Conservation (phyloP, 2,329 filamentous ascomycete species). For the Chrysoporthe austroafricana region DNA sequence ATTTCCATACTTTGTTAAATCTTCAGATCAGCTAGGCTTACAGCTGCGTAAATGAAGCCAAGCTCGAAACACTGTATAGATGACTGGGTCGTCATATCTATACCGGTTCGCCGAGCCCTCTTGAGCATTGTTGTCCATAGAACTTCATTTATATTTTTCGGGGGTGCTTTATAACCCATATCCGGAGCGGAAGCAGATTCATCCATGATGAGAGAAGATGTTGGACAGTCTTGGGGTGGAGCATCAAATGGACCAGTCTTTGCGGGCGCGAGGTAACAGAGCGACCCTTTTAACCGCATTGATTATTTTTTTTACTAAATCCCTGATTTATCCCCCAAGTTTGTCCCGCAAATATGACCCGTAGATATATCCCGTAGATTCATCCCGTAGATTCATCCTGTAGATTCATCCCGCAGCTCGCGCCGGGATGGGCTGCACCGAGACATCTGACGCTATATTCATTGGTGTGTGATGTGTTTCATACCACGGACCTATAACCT, state of each 20-base stretch:
- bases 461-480: too few species aligned
- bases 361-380: too few species aligned
- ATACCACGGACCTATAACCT: too few species aligned
- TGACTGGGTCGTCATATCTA: background rate
- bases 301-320: too few species aligned
- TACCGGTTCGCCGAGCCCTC: background rate
- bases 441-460: too few species aligned
- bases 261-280: too few species aligned
- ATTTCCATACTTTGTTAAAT: background rate
- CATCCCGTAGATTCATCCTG: too few species aligned
- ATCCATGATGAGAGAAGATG: background rate
- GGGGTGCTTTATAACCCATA: background rate
- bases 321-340: too few species aligned
- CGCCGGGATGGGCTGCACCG: too few species aligned
- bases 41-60: slow-evolving; percentile 14
- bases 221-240: background rate
- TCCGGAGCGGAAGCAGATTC: background rate
- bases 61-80: slow-evolving; percentile 5
- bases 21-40: background rate
- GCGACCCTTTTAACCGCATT: too few species aligned
- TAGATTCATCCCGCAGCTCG: too few species aligned
- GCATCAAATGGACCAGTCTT: background rate
- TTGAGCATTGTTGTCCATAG: slow-evolving; percentile 13
- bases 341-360: too few species aligned
- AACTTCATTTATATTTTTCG: background rate